Base-by-base conservation (phyloP, 2,329 filamentous ascomycete genomes). In the Stagonosporopsis chrysanthemi region DNA sequence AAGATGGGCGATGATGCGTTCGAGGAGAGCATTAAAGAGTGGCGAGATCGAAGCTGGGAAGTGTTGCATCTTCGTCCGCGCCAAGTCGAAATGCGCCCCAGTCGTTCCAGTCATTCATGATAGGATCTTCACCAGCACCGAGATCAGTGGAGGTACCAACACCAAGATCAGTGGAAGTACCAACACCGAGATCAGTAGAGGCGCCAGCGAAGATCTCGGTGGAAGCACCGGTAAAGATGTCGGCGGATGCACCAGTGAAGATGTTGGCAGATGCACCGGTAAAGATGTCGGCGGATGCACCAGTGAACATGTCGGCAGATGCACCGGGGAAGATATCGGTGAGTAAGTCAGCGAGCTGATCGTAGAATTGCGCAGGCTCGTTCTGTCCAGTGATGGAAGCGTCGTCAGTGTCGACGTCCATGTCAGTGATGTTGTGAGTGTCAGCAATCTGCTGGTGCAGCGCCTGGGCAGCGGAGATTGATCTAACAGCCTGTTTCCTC, bases 11-110 rank as follows among this genome's bases (percentile, higher is more conserved):
- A 4, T 9, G 19, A 40, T 50, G 19, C 19, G 19, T 19, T 19
- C 19, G 19, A 19, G 19, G 19, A 19, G 19, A 19, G 19, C 19
- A 19, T 19, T 40, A 52, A 4, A 46, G 15, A 8, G 28, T 19
- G 4, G 38, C 23, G 12, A 38, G 15, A 33, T 61, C 35, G 49
- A 65, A 55, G 8, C 52, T 31, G 8, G 67, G 67, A 12, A 70
- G 61, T 5, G 61, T 64, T 17, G 59, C 65, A 63, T 67, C 40
- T 8, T 49, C 63, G 33, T 69, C 55, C 9, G 65, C 65, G 9
- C 66, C 66, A 12, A 28, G 26, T 28, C 63, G 65, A 38, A 70
- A 67, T 6, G 64, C 60, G 17, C 43, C 24, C 38, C 41, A 60
- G 39, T 60, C 50, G 22, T 49, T 53, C 55, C 36, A 56, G 23